Conservation (phyloP, 306 rosid species). For the Gastrolobium bilobum region DNA sequence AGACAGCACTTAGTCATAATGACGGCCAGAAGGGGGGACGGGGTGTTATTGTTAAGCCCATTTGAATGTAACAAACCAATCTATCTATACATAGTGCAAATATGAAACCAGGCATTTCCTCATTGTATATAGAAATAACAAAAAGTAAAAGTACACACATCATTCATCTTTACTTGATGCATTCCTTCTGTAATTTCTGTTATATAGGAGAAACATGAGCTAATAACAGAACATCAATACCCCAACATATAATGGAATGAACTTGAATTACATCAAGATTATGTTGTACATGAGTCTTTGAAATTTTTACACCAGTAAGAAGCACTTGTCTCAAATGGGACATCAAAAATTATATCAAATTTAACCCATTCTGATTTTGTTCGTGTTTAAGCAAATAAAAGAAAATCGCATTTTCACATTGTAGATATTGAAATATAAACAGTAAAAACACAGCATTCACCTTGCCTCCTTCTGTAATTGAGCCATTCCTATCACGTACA, state of each 20-base stretch:
- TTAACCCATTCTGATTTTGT: constrained; percentile 11
- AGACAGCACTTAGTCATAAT: background rate
- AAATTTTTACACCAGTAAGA: constrained; percentile 25
- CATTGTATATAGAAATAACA: background rate
- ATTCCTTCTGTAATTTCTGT: background rate
- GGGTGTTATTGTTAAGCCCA: background rate
- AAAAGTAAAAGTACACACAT: background rate
- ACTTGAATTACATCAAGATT: constrained; percentile 13
- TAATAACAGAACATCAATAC: background rate
- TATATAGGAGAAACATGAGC: background rate
- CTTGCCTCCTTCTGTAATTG: constrained; percentile 91
- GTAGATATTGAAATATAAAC: constrained; percentile 16
- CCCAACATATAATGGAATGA: background rate
- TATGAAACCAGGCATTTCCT: constrained; percentile 4
- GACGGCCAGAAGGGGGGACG: background rate
- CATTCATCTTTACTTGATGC: background rate
- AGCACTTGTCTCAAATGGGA: constrained; percentile 11
- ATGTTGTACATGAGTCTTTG: background rate
- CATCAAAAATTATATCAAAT: background rate
- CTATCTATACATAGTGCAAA: background rate
- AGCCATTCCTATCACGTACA: constrained; percentile 77
- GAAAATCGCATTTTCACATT: constrained; percentile 24
- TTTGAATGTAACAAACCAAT: background rate
- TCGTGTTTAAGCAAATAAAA: background rate
- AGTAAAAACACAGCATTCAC: constrained; percentile 52